These are phyloP conservation scores for Clohesyomyces aquaticus DNA, from an alignment of 495 filamentous ascomycete genomes.

Conservation along the genomic window DNA sequence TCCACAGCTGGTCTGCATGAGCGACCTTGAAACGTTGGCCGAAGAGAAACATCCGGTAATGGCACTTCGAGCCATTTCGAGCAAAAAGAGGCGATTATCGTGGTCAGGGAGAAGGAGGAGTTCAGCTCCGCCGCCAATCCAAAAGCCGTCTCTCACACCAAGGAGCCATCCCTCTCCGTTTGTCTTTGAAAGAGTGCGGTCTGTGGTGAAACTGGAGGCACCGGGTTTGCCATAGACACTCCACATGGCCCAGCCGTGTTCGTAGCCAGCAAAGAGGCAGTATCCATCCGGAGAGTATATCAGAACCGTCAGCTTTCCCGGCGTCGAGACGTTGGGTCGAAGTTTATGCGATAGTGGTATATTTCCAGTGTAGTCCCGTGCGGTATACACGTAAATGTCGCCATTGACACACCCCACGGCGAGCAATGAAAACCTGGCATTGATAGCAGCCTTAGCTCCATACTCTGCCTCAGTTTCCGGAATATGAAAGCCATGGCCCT, in stretches of 20 bases:
- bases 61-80: slow-evolving; percentile 91
- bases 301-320: slow-evolving; percentile 73
- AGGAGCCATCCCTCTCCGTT: slow-evolving; percentile 81
- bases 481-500: slow-evolving; percentile 86
- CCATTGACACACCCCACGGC: slow-evolving; percentile 85
- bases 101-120: slow-evolving; percentile 70
- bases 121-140: slow-evolving; percentile 86
- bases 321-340: slow-evolving; percentile 64
- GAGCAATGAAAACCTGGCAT: slow-evolving; percentile 90
- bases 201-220: slow-evolving; percentile 75
- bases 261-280: slow-evolving; percentile 91
- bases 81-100: slow-evolving; percentile 78
- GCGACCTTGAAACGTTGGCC: slow-evolving; percentile 82
- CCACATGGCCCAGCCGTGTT: slow-evolving; percentile 93
- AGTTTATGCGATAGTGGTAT: slow-evolving; percentile 88
- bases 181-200: slow-evolving; percentile 61
- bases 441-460: slow-evolving; percentile 78
- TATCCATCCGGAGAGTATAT: slow-evolving; percentile 95
- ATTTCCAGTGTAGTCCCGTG: slow-evolving; percentile 89
- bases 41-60: slow-evolving; percentile 87
- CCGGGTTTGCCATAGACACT: slow-evolving; percentile 93
- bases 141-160: slow-evolving; percentile 73
- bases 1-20: slow-evolving; percentile 84
- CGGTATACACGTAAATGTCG: slow-evolving; percentile 81
- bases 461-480: slow-evolving; percentile 62